These are phyloP conservation scores for Melanogaster broomeanus DNA, from an alignment of 768 basidiomycete genomes.

Conservation along the genomic window DNA sequence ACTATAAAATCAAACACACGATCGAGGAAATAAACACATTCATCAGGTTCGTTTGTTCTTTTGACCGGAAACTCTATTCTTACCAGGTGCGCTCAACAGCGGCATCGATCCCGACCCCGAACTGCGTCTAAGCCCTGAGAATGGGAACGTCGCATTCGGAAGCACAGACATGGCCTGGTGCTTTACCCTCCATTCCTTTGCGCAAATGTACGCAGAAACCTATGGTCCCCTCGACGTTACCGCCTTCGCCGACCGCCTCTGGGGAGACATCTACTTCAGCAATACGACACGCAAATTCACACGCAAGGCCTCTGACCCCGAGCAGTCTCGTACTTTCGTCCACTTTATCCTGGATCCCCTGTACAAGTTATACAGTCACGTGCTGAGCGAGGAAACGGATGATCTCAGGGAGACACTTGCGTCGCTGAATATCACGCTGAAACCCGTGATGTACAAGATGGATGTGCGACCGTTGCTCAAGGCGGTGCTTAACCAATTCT, in stretches of 20 bases:
- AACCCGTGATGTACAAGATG: constrained; percentile 97
- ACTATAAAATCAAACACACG: constrained; percentile 98
- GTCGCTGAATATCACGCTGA: constrained; percentile 79
- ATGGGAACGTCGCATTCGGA: constrained; percentile 96
- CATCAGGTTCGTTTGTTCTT: constrained; percentile 65
- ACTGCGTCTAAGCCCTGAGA: constrained; percentile 88
- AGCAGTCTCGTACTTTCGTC: constrained; percentile 83
- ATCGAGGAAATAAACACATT: constrained; percentile 98
- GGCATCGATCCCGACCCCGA: constrained; percentile 88
- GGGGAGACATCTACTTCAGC: constrained; percentile 98
- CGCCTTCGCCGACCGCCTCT: constrained; percentile 86
- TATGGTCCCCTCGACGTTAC: constrained; percentile 85
- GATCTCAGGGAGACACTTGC: constrained; percentile 77
- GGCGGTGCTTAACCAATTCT: constrained; percentile 93
- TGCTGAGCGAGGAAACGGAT: constrained; percentile 93
- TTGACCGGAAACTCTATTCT: neutral
- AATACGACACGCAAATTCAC: constrained; percentile 84
- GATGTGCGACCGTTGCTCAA: constrained; percentile 94
- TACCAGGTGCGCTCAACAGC: constrained; percentile 35
- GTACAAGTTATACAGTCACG: constrained; percentile 96
- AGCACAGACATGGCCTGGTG: constrained; percentile 98
- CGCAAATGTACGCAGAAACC: constrained; percentile 93
- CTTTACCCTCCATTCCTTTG: constrained; percentile 92
- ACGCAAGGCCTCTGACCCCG: constrained; percentile 74
- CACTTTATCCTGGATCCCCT: constrained; percentile 95